Evolutionary conservation across 441 rosid genomes (phyloP), one percentile per base, ranked within the genome.

Genomic region (Populus hybrid): DNA sequence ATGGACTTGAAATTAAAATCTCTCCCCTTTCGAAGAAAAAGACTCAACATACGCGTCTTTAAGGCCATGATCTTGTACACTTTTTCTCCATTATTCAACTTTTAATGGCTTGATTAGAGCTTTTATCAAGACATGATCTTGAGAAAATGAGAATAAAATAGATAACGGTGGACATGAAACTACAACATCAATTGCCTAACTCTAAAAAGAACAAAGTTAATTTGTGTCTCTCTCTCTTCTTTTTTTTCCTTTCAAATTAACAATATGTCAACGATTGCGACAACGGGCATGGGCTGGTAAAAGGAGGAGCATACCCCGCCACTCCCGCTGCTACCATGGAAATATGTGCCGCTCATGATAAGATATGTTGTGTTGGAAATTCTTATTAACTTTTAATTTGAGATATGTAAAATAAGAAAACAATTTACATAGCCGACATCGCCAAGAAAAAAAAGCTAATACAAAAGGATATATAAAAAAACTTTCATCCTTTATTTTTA

Each of bases 221-320:
- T 74, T 35, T 3, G 2, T 14, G 24, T 24, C 24, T 46, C 20
- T 42, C 5, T 3, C 32, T 30, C 26, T 66, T 66, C 24, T 38
- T 6, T 2, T 7, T 3, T 6, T 4, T 0, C 10, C 16, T 30
- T 30, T 30, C 32, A 30, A 3, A 30, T 30, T 30, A 30, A 30
- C 18, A 30, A 38, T 69, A 18, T 77, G 80, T 66, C 64, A 53
- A 73, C 65, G 57, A 67, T 81, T 21, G 78, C 80, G 71, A 73
- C 67, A 68, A 23, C 24, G 38, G 6, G 57, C 53, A 36, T 70
- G 67, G 77, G 84, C 73, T 77, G 84, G 87, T 74, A 74, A 86
- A 88, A 79, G 87, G 32, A 53, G 2, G 4, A 35, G 16, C 87
- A 86, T 34, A 40, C 83, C 84, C 89, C 91, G 88, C 87, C 86